Base-by-base conservation (phyloP, 1,284 basidiomycete genomes). In the Chiua sp. region DNA sequence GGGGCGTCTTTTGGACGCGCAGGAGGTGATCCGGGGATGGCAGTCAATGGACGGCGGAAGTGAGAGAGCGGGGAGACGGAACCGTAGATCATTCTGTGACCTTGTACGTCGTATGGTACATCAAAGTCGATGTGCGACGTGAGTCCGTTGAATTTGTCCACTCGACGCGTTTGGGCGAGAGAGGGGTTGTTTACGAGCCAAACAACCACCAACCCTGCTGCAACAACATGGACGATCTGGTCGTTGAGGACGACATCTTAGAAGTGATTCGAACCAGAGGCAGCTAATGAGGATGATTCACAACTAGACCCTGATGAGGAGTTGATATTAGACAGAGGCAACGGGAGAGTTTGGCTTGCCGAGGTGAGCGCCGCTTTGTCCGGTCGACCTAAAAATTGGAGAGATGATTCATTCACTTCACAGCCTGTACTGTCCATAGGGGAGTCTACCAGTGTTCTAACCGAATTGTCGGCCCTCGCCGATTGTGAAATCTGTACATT, bases 221-320 rank as follows among this genome's bases (percentile, higher is more conserved):
- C 26, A 26, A 26, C 26, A 26, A 3, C 26, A 84, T 84, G 83
- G 82, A 83, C 22, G 82, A 80, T 35, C 53, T 68, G 7, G 64
- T 64, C 2, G 65, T 72, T 1, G 85, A 87, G 56, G 89, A 90
- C 49, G 88, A 91, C 59, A 90, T n/a, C n/a, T n/a, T n/a, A 89
- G 76, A 91, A 91, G 66, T 82, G 79, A 2, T 88, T 90, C 56
- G 87, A 88, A 56, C 75, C 82, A 2, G 83, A 87, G 30, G 75
- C 66, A 20, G 72, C 68, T 6, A 63, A 69, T 2, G 78, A 84
- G 18, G 88, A 88, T 23, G 87, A 89, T 47, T 65, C 78, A 2
- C 84, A 86, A 67, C 91, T 90, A 1, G 91, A 92, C 67, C 90
- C 90, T 6, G 88, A 92, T 59, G 91, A 92, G 70, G 81, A 84